A percentile compares a stretch with the other conserved stretches of the same genome.
These are phyloP conservation scores for Nakazawaea wickerhamii DNA, from an alignment of 805 yeast genomes.

Conservation along the genomic window DNA sequence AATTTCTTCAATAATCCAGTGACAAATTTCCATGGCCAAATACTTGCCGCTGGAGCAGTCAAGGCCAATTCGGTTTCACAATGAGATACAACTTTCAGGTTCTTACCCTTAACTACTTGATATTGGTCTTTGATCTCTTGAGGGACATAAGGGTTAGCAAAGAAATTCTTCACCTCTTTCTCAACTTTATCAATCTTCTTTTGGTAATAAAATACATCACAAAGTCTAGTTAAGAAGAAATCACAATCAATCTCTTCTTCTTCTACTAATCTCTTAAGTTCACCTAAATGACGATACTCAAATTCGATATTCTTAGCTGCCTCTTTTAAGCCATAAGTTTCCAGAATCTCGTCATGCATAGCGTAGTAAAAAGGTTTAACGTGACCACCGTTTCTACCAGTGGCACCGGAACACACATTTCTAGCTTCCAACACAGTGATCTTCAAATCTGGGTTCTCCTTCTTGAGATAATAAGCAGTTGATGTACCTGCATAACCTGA, in stretches of 20 bases:
- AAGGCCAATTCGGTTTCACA: slow-evolving; percentile 26
- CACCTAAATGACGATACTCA: slow-evolving; percentile 28
- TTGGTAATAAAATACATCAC: slow-evolving; percentile 19
- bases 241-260: slow-evolving; percentile 25
- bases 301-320: slow-evolving; percentile 30
- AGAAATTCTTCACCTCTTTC: slow-evolving; percentile 17
- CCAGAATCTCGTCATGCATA: slow-evolving; percentile 9
- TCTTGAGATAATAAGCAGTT: slow-evolving; percentile 29
- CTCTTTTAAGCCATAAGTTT: slow-evolving; percentile 17
- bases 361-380: slow-evolving; percentile 31
- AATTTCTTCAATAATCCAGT: slow-evolving; percentile 26
- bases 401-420: slow-evolving; percentile 34
- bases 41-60: slow-evolving; percentile 35
- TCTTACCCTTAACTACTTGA: slow-evolving; percentile 28
- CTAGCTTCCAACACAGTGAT: slow-evolving; percentile 34
- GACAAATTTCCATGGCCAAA: slow-evolving; percentile 41
- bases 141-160: slow-evolving; percentile 25
- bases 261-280: slow-evolving; percentile 25
- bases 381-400: slow-evolving; percentile 42
- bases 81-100: slow-evolving; percentile 24
- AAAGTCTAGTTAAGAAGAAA: slow-evolving; percentile 23
- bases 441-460: slow-evolving; percentile 19
- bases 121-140: slow-evolving; percentile 24
- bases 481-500: slow-evolving; percentile 42
- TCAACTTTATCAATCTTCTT: slow-evolving; percentile 11